Evolutionary conservation across 2,329 filamentous ascomycete genomes (phyloP), one percentile per base, ranked within the genome.

Genomic region (Truncatella angustata): DNA sequence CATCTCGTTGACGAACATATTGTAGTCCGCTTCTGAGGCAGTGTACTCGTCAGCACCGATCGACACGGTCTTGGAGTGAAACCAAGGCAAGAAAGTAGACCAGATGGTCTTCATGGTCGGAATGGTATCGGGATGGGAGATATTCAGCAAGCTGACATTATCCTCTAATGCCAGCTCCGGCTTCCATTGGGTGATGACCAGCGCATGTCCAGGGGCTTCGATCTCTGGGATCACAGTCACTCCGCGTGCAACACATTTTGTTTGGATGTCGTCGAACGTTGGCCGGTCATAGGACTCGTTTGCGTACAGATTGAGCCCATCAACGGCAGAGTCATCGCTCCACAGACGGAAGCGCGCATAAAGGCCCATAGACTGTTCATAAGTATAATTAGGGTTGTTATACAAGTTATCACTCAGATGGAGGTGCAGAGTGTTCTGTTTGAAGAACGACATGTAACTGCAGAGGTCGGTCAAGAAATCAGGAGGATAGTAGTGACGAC

Each of bases 221-320:
- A 85, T 81, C 61, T 85, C 82, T 0, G 81, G 81, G 4, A 84
- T 70, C 1, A 85, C 67, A 0, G 81, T 82, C 1, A 85, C 75
- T 4, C 82, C 82, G 4, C 80, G 72, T 1, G 71, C 65, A 0
- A 75, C 80, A 55, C 82, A 85, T 36, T 72, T 67, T 0, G 63
- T 58, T 57, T 85, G 79, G 5, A 85, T 72, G 1, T 73, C 65
- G 18, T 80, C 76, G 54, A 81, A 82, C 5, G 80, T 72, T 0
- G 66, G 63, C 5, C 70, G 68, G 0, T 74, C 76, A 42, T 83
- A 80, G 0, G 80, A 81, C 57, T 85, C 81, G 53, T 84, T 84
- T 26, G 62, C 57, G 45, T 75, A 63, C 18, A 73, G 74, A 48
- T 79, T 77, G 6, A 85, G 64, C 0, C 79, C 79, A 0, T 63